These are phyloP conservation scores for Fonsecaea pedrosoi DNA, from an alignment of 2,329 filamentous ascomycete species.

Conservation along the genomic window DNA sequence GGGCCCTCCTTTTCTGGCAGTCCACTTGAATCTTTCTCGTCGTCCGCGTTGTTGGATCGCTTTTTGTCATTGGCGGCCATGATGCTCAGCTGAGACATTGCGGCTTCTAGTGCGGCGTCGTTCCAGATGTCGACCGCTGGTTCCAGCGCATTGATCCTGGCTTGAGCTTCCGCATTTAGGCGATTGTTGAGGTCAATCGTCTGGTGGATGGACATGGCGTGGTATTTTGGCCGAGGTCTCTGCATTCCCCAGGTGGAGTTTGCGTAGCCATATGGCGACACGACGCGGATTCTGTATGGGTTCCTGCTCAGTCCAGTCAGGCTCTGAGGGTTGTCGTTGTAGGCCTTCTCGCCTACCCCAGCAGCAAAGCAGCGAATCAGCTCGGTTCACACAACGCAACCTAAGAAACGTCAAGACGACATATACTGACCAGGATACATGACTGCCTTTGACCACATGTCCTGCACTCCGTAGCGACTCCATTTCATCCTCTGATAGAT, in stretches of 20 bases:
- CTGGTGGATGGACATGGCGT: conserved; percentile 47
- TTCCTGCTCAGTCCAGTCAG: conserved; percentile 44
- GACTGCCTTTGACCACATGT: conserved; percentile 55
- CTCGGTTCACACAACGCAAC: not conserved
- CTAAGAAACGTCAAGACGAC: not conserved
- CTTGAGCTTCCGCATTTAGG: conserved; percentile 48
- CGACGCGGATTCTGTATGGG: conserved; percentile 45
- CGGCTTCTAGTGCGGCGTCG: conserved; percentile 42
- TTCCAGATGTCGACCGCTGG: conserved; percentile 50
- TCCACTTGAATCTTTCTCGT: conserved; percentile 9
- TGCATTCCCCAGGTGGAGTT: conserved; percentile 36
- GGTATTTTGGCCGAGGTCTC: conserved; percentile 43
- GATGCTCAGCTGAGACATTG: conserved; percentile 44
- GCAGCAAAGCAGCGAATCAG: not conserved
- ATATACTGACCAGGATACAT: conserved; percentile 53
- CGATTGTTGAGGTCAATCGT: conserved; percentile 48
- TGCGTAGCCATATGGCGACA: conserved; percentile 47
- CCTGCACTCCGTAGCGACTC: conserved; percentile 48
- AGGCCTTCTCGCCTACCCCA: conserved; percentile 37
- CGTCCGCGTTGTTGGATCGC: not conserved
- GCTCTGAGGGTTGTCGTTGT: conserved; percentile 42
- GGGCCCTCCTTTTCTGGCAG: conserved; percentile 9
- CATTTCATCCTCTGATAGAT: conserved; percentile 48
- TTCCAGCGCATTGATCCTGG: conserved; percentile 46
- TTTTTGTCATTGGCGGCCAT: not conserved